A percentile compares a stretch with the other conserved stretches of the same genome.
Conservation (phyloP, 768 basidiomycete species). For the Mycena metata region DNA sequence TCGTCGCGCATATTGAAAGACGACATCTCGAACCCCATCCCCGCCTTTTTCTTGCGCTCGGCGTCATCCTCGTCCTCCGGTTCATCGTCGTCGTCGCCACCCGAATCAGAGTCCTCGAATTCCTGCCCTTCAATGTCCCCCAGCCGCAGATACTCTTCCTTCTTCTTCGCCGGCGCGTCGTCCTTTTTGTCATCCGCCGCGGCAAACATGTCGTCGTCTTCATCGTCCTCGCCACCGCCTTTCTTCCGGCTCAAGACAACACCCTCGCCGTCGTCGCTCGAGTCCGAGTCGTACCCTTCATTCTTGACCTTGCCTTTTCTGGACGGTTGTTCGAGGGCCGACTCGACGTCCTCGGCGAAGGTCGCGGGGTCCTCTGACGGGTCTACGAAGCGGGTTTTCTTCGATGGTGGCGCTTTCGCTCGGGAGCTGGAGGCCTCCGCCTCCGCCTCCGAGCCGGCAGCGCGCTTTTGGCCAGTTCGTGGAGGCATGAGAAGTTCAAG, state of each 20-base stretch:
- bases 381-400: slow-evolving; percentile 86
- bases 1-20: slow-evolving; percentile 99
- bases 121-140: slow-evolving; percentile 99
- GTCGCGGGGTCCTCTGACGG: slow-evolving; percentile 80
- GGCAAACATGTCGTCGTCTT: slow-evolving; percentile 88
- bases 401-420: slow-evolving; percentile 50
- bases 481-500: slow-evolving; percentile 31
- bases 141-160: slow-evolving; percentile 83
- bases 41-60: slow-evolving; percentile 79
- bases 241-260: slow-evolving; percentile 87
- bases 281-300: slow-evolving; percentile 94
- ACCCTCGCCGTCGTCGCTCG: slow-evolving; percentile 95
- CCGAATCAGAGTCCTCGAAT: slow-evolving; percentile 70
- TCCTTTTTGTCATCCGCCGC: slow-evolving; percentile 68
- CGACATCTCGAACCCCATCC: slow-evolving; percentile 94
- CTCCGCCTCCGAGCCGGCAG: slow-evolving; percentile 53
- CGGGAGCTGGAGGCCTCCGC: slow-evolving; percentile 51
- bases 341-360: slow-evolving; percentile 86
- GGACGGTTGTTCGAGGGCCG: slow-evolving; percentile 76
- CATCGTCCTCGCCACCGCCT: slow-evolving; percentile 57
- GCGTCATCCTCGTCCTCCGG: slow-evolving; percentile 85
- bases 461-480: slow-evolving; percentile 58
- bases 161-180: slow-evolving; percentile 59
- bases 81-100: slow-evolving; percentile 59
- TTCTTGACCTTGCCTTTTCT: slow-evolving; percentile 84